These are phyloP conservation scores for Botrytis paeoniae DNA, from an alignment of 2,329 filamentous ascomycete species.

Conservation along the genomic window DNA sequence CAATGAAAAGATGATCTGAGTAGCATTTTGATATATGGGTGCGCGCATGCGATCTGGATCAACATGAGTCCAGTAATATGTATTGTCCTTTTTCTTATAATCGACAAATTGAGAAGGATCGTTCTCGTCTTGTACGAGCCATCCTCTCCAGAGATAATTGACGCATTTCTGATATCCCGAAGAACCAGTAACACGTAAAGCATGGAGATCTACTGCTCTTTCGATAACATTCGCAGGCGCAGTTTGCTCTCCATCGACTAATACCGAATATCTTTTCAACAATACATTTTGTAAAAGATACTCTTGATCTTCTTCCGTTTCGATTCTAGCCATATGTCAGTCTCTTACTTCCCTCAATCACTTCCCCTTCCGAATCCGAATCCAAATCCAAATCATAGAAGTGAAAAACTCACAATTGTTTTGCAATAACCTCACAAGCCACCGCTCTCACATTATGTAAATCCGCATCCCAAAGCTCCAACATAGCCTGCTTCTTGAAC, in stretches of 20 bases:
- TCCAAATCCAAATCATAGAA: not conserved
- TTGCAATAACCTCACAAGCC: slow-evolving; percentile 90
- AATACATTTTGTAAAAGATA: slow-evolving; percentile 80
- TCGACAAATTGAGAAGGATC: slow-evolving; percentile 87
- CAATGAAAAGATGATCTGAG: slow-evolving; percentile 81
- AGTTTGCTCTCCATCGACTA: slow-evolving; percentile 69
- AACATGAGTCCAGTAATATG: slow-evolving; percentile 74
- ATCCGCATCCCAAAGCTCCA: slow-evolving; percentile 90
- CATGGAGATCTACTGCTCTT: slow-evolving; percentile 88
- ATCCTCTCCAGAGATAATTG: slow-evolving; percentile 87
- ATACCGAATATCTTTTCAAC: slow-evolving; percentile 82
- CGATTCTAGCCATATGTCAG: slow-evolving; percentile 58
- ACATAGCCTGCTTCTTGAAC: slow-evolving; percentile 74
- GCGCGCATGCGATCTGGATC: slow-evolving; percentile 93
- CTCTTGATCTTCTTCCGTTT: slow-evolving; percentile 72
- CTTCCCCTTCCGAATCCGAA: not conserved
- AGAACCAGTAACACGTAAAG: slow-evolving; percentile 81
- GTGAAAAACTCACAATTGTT: slow-evolving; percentile 55
- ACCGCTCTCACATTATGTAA: slow-evolving; percentile 74
- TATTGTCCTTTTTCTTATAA: slow-evolving; percentile 78
- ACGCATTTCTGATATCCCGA: slow-evolving; percentile 94
- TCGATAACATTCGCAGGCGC: slow-evolving; percentile 85
- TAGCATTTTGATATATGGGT: slow-evolving; percentile 86
- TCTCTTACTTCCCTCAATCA: slow-evolving; percentile 34
- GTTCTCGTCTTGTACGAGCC: slow-evolving; percentile 93